Conservation (phyloP, 2,329 filamentous ascomycete genomes). For the Botrytis fragariae region DNA sequence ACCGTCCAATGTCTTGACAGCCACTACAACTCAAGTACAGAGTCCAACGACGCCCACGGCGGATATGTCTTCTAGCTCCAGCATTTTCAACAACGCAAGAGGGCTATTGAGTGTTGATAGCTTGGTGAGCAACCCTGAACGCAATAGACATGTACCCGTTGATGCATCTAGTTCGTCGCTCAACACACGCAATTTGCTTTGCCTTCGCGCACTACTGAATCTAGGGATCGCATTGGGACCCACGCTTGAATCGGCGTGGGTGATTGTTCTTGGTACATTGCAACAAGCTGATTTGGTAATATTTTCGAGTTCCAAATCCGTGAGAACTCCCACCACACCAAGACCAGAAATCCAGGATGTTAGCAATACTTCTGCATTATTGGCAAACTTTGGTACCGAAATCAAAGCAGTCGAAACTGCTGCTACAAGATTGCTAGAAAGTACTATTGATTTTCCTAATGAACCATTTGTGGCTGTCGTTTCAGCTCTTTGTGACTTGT, state of each 20-base stretch:
- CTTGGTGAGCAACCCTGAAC: slow-evolving; percentile 61
- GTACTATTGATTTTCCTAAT: slow-evolving; percentile 86
- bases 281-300: slow-evolving; percentile 91
- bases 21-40: slow-evolving; percentile 52
- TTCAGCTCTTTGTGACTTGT: slow-evolving; percentile 68
- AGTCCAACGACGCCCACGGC: slow-evolving; percentile 46
- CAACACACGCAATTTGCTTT: slow-evolving; percentile 86
- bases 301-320: slow-evolving; percentile 53
- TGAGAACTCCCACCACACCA: slow-evolving; percentile 50
- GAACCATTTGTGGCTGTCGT: slow-evolving; percentile 76
- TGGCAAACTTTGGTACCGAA: slow-evolving; percentile 72
- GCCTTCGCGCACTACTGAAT: slow-evolving; percentile 87
- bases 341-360: slow-evolving; percentile 46
- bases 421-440: slow-evolving; percentile 82
- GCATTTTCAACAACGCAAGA: slow-evolving; percentile 66
- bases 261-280: slow-evolving; percentile 85
- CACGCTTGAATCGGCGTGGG: slow-evolving; percentile 80
- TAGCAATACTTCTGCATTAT: slow-evolving; percentile 41
- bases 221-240: slow-evolving; percentile 91
- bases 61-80: slow-evolving; percentile 45
- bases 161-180: slow-evolving; percentile 56
- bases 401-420: slow-evolving; percentile 87
- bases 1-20: slow-evolving; percentile 71
- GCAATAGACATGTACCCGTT: slow-evolving; percentile 56
- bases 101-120: slow-evolving; percentile 73